Percentiles rank a stretch among this genome's conserved stretches.
Conservation (phyloP, 176 grass and related monocot species). For the Carex kokanica region DNA sequence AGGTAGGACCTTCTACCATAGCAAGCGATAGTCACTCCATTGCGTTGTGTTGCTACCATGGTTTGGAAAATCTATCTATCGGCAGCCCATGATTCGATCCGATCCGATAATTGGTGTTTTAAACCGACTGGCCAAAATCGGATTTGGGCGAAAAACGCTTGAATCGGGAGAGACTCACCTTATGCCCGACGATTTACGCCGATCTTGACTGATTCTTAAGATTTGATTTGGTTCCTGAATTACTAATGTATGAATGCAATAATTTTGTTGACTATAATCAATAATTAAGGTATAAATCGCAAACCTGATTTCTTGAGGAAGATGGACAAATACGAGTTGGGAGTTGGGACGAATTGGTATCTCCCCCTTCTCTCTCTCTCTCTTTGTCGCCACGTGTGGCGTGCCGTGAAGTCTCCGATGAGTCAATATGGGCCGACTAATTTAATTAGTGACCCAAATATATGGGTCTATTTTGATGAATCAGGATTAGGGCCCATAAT, state of each 20-base stretch:
- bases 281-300: not conserved
- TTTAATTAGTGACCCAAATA: too few relatives aligned
- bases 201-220: not conserved
- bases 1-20: not conserved
- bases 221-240: not conserved
- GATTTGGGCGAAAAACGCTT: not conserved
- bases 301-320: slow-evolving; percentile 7
- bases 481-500: too few relatives aligned
- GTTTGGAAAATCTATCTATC: too few relatives aligned
- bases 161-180: not conserved
- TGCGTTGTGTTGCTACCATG: not conserved
- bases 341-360: too few relatives aligned
- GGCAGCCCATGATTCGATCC: too few relatives aligned
- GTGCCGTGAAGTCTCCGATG: too few relatives aligned
- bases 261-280: too few relatives aligned
- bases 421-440: too few relatives aligned
- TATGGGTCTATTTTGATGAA: too few relatives aligned
- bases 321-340: too few relatives aligned
- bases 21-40: not conserved
- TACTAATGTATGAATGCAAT: not conserved
- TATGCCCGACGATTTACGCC: not conserved
- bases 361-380: too few relatives aligned
- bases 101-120: not conserved
- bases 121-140: not conserved
- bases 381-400: too few relatives aligned